Evolutionary conservation across 2,329 filamentous ascomycete species (phyloP), one percentile per base, ranked within the genome.

Genomic region (Arthrocladium fulminans): DNA sequence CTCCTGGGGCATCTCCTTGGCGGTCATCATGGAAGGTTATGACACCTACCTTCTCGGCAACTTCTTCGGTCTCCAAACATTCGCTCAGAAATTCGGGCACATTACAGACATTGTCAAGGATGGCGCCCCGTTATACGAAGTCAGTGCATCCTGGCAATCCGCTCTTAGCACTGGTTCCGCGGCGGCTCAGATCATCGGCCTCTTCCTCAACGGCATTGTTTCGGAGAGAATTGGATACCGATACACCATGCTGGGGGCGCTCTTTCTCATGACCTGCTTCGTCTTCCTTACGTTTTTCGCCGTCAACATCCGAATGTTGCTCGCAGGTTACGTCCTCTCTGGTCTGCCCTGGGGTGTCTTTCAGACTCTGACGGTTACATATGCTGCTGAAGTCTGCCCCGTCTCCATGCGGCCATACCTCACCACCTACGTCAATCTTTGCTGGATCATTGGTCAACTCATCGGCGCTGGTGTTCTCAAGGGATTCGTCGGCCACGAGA

Each of bases 201-300:
- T 58, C 15, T 53, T 54, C 30, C 35, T 57, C 49, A 57, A 58
- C 48, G 57, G 57, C 23, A 57, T 56, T 38, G 47, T 59, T 15
- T 57, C 54, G 4, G 73, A 76, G 56, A 64, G 68, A 5, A 74
- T 75, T 53, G 73, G 73, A 43, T 64, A 62, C 44, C 54, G 60
- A 45, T 59, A 54, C 51, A 61, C 58, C 29, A 56, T 63, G 48
- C 56, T 62, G 1, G 56, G 49, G 20, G 51, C 57, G 7, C 51
- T 65, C 32, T 15, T 54, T 15, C 34, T 60, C 4, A 56, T 61
- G 24, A 52, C 55, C 15, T 57, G 53, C 15, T 57, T 58, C 45
- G 59, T 64, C 47, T 69, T 70, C 57, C 59, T 70, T 34, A 55
- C 60, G 7, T 70, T 71, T 59, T 70, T 70, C 48, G 65, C 68